Base-by-base conservation (phyloP, 1,284 basidiomycete genomes). In the Ustilago hordei region DNA sequence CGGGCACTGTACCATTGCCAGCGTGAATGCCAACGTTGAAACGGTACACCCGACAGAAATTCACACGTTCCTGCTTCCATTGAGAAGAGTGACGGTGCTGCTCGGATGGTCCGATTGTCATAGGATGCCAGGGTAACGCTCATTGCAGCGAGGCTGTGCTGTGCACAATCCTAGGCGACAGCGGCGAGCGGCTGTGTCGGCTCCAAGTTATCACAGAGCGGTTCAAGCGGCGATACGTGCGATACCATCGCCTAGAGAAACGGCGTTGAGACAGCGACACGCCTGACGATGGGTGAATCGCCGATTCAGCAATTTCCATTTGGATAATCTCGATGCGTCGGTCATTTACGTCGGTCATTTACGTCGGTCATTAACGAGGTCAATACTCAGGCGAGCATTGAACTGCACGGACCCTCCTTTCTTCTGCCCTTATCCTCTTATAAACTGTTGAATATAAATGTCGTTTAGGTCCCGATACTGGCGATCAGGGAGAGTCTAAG, bases 111-210 rank as follows among this genome's bases (percentile, higher is more conserved):
- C 43, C 43, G 43, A 19, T 45, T 45, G n/a, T 45, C 43, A 19
- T 45, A 45, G 7, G 43, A 45, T 45, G 43, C 43, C 43, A 45
- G 4, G 43, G n/a, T 45, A 45, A 45, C 43, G 43, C 11, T 45
- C 19, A 45, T 19, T 23, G 43, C 43, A 8, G 43, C 43, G 43
- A 45, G 43, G 43, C 43, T 45, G 43, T 45, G 43, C 19, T 23
- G 43, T 19, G 19, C 43, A 45, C n/a, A 19, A 45, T 3, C 23
- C n/a, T 43, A 43, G 39, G 39, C 39, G 39, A 28, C 39, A 15
- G 7, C n/a, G 39, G 9, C 9, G 39, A 13, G 47, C 48, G 48
- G 48, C 48, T 52, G 48, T 52, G 47, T 50, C 47, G 47, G 47
- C 31, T 50, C 19, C 19, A 19, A 19, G 19, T 19, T 19, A 19